These are phyloP conservation scores for Actinomucor elegans DNA, from an alignment of 371 early-diverging fungal species.

Conservation along the genomic window DNA sequence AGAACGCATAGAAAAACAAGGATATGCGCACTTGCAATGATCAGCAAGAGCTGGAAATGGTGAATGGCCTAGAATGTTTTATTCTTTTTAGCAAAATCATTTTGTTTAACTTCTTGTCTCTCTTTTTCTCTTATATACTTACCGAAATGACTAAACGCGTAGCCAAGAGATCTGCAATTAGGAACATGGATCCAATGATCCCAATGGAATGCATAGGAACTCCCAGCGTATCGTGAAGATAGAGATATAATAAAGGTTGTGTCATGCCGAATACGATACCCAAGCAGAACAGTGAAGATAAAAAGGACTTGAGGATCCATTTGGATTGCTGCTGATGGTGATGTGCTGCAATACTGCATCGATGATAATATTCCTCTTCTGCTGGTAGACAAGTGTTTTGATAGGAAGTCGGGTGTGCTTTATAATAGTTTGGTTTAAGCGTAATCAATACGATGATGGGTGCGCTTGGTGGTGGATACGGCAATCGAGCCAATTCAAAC, in stretches of 20 bases:
- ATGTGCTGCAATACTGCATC: neutral
- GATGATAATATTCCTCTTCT: conserved; percentile 8
- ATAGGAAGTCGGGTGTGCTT: neutral
- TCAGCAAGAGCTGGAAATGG: neutral
- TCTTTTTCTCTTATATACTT: neutral
- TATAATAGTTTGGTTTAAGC: conserved; percentile 1
- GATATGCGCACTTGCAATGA: conserved; percentile 14
- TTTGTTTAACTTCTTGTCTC: neutral
- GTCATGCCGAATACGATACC: conserved; percentile 19
- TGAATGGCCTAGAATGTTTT: conserved; percentile 14
- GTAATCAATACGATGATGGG: conserved; percentile 7
- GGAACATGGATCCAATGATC: conserved; percentile 4
- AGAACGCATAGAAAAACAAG: conserved; percentile 21
- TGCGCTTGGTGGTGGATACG: conserved; percentile 13
- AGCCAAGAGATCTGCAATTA: conserved; percentile 14
- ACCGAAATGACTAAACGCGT: conserved; percentile 1
- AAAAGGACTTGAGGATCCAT: conserved; percentile 12
- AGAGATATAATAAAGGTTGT: conserved; percentile 10
- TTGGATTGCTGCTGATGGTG: conserved; percentile 1
- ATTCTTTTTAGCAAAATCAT: neutral
- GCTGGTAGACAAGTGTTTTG: neutral
- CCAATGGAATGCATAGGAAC: conserved; percentile 21
- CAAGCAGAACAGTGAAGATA: conserved; percentile 8
- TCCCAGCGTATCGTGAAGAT: conserved; percentile 10
- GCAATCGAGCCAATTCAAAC: conserved; percentile 19